These are phyloP conservation scores for Peniophora sp. DNA, from an alignment of 1,284 basidiomycete species.

Conservation along the genomic window DNA sequence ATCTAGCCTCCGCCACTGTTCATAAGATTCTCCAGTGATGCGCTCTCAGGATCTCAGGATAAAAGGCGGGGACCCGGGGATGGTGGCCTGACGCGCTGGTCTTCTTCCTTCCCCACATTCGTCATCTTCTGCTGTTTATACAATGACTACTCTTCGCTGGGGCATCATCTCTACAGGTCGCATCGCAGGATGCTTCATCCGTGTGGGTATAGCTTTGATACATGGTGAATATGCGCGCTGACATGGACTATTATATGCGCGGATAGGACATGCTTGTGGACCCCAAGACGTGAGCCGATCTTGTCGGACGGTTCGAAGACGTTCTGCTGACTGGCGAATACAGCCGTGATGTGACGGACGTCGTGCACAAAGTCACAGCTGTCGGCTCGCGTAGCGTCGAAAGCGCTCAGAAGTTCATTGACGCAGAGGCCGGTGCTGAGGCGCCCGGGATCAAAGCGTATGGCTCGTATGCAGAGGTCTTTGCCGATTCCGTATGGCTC, in stretches of 20 bases:
- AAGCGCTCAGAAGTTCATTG: constrained; percentile 70
- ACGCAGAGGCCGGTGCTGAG: constrained; percentile 39
- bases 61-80: too few species aligned
- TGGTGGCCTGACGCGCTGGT: too few species aligned
- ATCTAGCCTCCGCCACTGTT: too few species aligned
- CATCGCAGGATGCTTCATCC: constrained; percentile 38
- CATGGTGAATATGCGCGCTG: not conserved
- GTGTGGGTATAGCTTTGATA: constrained; percentile 25
- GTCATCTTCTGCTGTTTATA: too few species aligned
- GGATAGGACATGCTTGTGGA: constrained; percentile 38
- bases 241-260: too few species aligned
- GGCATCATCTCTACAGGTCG: constrained; percentile 48
- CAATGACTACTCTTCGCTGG: too few species aligned
- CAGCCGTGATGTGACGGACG: constrained; percentile 66
- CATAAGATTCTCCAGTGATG: too few species aligned
- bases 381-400: constrained; percentile 72
- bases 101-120: too few species aligned
- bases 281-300: constrained; percentile 35
- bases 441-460: constrained; percentile 58
- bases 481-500: constrained; percentile 35
- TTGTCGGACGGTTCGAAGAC: not conserved
- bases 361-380: constrained; percentile 70
- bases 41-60: too few species aligned
- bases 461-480: constrained; percentile 75
- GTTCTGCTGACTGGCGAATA: not conserved